A percentile compares a stretch with the other conserved stretches of the same genome.
These are phyloP conservation scores for Clitocybe nebularis DNA, from an alignment of 1,284 basidiomycete species.

Conservation along the genomic window DNA sequence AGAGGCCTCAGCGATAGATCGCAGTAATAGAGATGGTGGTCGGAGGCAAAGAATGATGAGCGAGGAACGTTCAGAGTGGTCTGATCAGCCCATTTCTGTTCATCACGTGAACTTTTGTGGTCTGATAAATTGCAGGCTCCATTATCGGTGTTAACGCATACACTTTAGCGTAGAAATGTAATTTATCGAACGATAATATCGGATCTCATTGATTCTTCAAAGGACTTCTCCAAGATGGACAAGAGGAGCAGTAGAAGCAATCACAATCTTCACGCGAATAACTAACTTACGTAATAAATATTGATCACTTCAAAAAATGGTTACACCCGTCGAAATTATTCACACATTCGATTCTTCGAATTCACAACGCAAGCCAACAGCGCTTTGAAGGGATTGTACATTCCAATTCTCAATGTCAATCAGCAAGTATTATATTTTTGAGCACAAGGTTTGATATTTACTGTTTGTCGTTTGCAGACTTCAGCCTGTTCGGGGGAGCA, in stretches of 20 bases:
- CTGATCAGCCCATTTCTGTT: constrained; percentile 19
- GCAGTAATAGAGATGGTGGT: constrained; percentile 5
- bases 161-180: not conserved
- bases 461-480: constrained; percentile 40
- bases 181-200: too few relatives aligned
- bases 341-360: too few relatives aligned
- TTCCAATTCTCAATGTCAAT: constrained; percentile 11
- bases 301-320: not conserved
- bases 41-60: constrained; percentile 1
- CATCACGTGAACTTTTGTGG: constrained; percentile 11
- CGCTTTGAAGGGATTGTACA: constrained; percentile 2
- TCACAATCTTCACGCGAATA: not conserved
- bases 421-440: constrained; percentile 8
- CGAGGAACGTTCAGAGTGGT: constrained; percentile 8
- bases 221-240: too few relatives aligned
- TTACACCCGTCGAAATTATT: not conserved
- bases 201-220: too few relatives aligned
- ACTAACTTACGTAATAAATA: not conserved
- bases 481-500: constrained; percentile 76
- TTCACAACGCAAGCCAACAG: not conserved
- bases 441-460: not conserved
- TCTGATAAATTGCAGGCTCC: not conserved
- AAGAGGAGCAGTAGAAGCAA: not conserved
- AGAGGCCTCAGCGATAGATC: too few relatives aligned
- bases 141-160: not conserved